Conservation (phyloP, 176 grass and related monocot genomes). For the Musa schizocarpa region DNA sequence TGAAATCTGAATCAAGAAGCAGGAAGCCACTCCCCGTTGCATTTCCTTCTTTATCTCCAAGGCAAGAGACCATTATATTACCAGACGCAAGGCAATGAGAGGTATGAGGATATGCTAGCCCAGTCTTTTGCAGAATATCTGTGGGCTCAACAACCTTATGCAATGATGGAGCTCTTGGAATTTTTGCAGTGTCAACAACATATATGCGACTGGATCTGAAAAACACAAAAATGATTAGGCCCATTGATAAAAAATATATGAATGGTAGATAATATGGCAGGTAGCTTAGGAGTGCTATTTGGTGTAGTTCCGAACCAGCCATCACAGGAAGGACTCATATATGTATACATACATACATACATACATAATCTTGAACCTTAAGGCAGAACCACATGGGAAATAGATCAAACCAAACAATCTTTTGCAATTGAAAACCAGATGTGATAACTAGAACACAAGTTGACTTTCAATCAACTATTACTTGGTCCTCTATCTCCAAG, state of each 20-base stretch:
- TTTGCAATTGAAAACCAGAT: too few species aligned
- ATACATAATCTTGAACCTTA: too few species aligned
- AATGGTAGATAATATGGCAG: neutral
- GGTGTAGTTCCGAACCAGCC: too few species aligned
- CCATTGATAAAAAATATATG: neutral
- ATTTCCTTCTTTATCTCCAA: slow-evolving; percentile 84
- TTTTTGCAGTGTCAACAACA: slow-evolving; percentile 53
- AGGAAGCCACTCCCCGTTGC: slow-evolving; percentile 74
- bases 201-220: slow-evolving; percentile 71
- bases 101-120: slow-evolving; percentile 87
- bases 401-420: too few species aligned
- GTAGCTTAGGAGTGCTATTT: neutral
- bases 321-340: neutral
- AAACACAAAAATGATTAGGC: neutral
- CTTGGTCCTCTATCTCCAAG: too few species aligned
- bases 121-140: slow-evolving; percentile 76
- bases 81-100: slow-evolving; percentile 90
- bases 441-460: too few species aligned
- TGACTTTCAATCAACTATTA: too few species aligned
- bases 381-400: too few species aligned
- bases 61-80: slow-evolving; percentile 85
- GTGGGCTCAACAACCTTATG: slow-evolving; percentile 73
- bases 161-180: slow-evolving; percentile 62
- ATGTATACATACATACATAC: too few species aligned
- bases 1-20: slow-evolving; percentile 87